These are phyloP conservation scores for Alternaria sp. DNA, from an alignment of 2,329 filamentous ascomycete species.

Conservation along the genomic window DNA sequence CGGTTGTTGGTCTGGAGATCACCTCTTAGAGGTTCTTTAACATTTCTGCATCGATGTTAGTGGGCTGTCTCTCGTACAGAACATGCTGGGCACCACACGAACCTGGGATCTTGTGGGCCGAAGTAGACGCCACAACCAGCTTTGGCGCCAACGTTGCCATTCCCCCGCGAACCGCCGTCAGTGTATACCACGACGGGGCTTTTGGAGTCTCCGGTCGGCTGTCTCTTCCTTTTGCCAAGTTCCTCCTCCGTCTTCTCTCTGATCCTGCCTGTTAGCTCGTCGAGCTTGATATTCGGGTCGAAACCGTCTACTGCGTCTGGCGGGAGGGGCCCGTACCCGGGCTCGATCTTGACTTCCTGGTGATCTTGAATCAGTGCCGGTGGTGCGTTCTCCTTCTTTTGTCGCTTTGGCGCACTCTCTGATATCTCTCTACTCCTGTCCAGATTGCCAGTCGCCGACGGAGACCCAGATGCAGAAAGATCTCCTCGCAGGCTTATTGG, in stretches of 20 bases:
- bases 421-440: slow-evolving; percentile 11
- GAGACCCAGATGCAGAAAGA: slow-evolving; percentile 33
- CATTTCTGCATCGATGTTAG: slow-evolving; percentile 58
- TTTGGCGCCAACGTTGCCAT: slow-evolving; percentile 61
- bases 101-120: slow-evolving; percentile 64
- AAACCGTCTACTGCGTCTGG: slow-evolving; percentile 66
- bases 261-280: slow-evolving; percentile 60
- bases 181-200: slow-evolving; percentile 67
- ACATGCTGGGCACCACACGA: slow-evolving; percentile 23
- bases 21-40: slow-evolving; percentile 78
- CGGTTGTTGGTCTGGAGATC: slow-evolving; percentile 89
- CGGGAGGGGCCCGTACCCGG: slow-evolving; percentile 63
- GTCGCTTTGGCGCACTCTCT: slow-evolving; percentile 43
- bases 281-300: slow-evolving; percentile 63
- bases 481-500: slow-evolving; percentile 37
- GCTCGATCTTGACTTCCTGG: slow-evolving; percentile 41
- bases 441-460: slow-evolving; percentile 25
- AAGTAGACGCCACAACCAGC: slow-evolving; percentile 71
- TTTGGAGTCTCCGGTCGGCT: slow-evolving; percentile 50
- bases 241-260: slow-evolving; percentile 62
- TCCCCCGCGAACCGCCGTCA: slow-evolving; percentile 66
- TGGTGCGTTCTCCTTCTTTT: slow-evolving; percentile 40
- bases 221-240: slow-evolving; percentile 54
- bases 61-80: not conserved
- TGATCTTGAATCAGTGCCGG: slow-evolving; percentile 15